These are phyloP conservation scores for Ogataea nonfermentans DNA, from an alignment of 805 yeast species.

Conservation along the genomic window DNA sequence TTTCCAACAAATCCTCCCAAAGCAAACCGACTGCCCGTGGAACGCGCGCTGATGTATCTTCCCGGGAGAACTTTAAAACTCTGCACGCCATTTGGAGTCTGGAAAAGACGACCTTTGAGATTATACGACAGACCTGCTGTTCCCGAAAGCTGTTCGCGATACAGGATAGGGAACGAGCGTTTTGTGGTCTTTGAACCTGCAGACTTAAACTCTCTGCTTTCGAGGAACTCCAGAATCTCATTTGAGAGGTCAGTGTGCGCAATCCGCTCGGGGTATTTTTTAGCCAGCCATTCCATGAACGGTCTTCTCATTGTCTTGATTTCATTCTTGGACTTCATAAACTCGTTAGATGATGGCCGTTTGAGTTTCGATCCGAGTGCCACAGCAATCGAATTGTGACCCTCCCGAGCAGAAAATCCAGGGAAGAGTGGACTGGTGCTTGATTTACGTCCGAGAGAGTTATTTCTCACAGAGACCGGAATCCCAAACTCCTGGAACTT, in stretches of 20 bases:
- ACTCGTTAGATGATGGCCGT: slow-evolving; percentile 21
- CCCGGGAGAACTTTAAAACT: slow-evolving; percentile 60
- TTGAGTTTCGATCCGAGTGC: slow-evolving; percentile 26
- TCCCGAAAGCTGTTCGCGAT: slow-evolving; percentile 42
- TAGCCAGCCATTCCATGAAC: slow-evolving; percentile 54
- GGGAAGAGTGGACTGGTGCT: slow-evolving; percentile 42
- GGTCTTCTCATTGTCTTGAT: slow-evolving; percentile 49
- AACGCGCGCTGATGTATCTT: slow-evolving; percentile 51
- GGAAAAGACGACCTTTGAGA: slow-evolving; percentile 63
- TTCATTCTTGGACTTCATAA: slow-evolving; percentile 33
- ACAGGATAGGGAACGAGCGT: slow-evolving; percentile 18
- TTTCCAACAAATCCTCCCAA: slow-evolving; percentile 49
- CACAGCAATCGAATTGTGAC: slow-evolving; percentile 27
- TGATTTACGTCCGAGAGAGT: slow-evolving; percentile 6
- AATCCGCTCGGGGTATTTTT: slow-evolving; percentile 45
- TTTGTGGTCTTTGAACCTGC: slow-evolving; percentile 4
- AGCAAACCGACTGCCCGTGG: slow-evolving; percentile 45
- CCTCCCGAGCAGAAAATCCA: slow-evolving; percentile 19
- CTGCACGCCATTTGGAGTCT: slow-evolving; percentile 68
- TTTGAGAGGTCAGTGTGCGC: slow-evolving; percentile 36
- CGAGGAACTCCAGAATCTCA: slow-evolving; percentile 42
- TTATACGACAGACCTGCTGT: slow-evolving; percentile 75
- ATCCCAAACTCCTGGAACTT: slow-evolving; percentile 70
- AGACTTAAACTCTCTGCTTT: slow-evolving; percentile 21
- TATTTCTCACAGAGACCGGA: slow-evolving; percentile 35